These are phyloP conservation scores for Dactylellina haptotyla DNA, from an alignment of 2,329 filamentous ascomycete species.

Conservation along the genomic window DNA sequence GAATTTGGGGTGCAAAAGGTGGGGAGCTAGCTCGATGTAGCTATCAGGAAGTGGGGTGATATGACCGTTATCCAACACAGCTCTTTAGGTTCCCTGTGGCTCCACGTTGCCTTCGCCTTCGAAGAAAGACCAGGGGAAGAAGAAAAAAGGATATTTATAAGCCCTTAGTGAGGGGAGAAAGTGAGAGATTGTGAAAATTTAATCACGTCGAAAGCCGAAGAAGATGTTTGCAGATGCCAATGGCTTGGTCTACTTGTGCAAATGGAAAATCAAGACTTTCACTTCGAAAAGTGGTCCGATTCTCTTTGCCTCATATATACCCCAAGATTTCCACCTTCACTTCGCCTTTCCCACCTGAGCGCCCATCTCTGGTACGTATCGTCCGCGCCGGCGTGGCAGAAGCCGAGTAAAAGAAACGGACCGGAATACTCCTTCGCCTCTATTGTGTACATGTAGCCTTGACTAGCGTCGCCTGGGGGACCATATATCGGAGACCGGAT, in stretches of 20 bases:
- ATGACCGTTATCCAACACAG: constrained; percentile 47
- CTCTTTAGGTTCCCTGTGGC: constrained; percentile 16
- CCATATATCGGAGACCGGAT: constrained; percentile 13
- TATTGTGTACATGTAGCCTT: neutral
- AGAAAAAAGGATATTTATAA: too few species aligned
- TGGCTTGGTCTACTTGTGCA: constrained; percentile 28
- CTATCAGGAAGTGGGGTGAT: constrained; percentile 46
- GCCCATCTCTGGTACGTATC: neutral
- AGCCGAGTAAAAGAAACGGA: too few species aligned
- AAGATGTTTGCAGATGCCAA: constrained; percentile 22
- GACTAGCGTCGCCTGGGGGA: constrained; percentile 10
- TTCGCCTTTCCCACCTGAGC: neutral
- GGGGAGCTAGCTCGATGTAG: constrained; percentile 46
- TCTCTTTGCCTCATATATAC: constrained; percentile 31
- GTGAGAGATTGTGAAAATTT: too few species aligned
- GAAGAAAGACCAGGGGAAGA: constrained; percentile 5
- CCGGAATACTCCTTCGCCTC: too few species aligned
- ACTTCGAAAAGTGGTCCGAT: constrained; percentile 26
- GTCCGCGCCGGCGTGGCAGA: too few species aligned
- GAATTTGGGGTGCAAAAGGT: constrained; percentile 38
- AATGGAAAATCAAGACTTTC: neutral
- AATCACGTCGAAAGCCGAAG: constrained; percentile 7
- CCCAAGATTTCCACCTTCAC: constrained; percentile 8
- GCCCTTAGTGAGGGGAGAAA: too few species aligned
- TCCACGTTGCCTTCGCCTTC: constrained; percentile 36